These are phyloP conservation scores for Clavispora phyllophila DNA, from an alignment of 805 yeast genomes.

Conservation along the genomic window DNA sequence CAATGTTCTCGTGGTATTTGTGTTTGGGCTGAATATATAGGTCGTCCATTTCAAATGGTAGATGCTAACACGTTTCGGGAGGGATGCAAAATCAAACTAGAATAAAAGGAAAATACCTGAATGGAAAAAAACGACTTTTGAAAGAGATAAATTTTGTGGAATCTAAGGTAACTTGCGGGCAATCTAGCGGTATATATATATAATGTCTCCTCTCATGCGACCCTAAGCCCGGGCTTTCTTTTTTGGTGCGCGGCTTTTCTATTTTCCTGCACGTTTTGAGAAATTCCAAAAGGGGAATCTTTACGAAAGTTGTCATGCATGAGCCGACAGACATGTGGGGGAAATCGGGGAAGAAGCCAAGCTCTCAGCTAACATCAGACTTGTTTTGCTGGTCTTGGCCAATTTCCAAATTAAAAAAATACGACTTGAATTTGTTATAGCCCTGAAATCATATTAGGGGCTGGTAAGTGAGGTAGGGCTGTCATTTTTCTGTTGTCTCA, in stretches of 20 bases:
- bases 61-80: neutral
- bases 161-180: neutral
- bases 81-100: neutral
- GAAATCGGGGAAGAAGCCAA: neutral
- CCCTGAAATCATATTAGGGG: too few relatives aligned
- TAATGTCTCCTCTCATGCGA: neutral
- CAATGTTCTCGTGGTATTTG: slow-evolving; percentile 23
- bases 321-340: neutral
- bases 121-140: too few relatives aligned
- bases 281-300: neutral
- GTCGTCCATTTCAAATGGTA: slow-evolving; percentile 8
- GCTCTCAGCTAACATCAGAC: neutral
- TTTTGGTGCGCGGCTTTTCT: neutral
- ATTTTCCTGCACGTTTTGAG: neutral
- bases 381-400: too few relatives aligned
- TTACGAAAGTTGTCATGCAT: neutral
- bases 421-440: too few relatives aligned
- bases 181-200: neutral
- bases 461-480: too few relatives aligned
- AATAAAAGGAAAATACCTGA: too few relatives aligned
- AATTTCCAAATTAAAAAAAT: too few relatives aligned
- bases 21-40: slow-evolving; percentile 5
- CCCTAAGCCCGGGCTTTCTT: neutral
- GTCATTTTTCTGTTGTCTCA: too few relatives aligned
- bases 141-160: neutral